Evolutionary conservation across 306 rosid species (phyloP).

Genomic region (Rosa persica): DNA sequence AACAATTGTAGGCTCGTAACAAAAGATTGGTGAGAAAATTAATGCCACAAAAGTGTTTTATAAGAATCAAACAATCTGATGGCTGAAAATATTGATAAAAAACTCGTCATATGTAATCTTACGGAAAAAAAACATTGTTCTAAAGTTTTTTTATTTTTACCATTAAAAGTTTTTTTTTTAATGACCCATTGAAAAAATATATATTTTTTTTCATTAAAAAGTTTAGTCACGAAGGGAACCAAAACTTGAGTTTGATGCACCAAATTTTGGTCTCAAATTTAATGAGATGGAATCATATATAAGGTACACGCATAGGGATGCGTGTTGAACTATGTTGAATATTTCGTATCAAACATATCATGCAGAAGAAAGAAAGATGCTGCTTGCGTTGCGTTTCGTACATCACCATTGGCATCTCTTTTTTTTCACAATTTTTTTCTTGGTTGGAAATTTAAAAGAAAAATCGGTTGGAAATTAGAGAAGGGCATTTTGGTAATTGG

Average conservation of each 20-base stretch:
- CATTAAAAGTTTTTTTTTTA: too few species aligned
- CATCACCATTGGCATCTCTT: neutral
- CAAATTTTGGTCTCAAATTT: neutral
- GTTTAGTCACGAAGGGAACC: neutral
- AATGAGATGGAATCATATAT: neutral
- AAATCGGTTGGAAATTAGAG: neutral
- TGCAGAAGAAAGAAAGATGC: constrained; percentile 2
- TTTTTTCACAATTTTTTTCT: neutral
- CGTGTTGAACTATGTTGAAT: constrained; percentile 21
- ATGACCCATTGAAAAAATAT: too few species aligned
- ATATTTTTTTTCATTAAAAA: neutral
- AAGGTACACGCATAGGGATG: constrained; percentile 34
- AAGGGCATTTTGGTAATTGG: constrained; percentile 20
- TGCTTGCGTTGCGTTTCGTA: neutral
- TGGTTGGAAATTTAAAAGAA: neutral
- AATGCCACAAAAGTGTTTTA: too few species aligned
- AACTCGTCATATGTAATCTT: too few species aligned
- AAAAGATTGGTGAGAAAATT: too few species aligned
- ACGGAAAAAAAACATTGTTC: too few species aligned
- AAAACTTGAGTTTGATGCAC: neutral
- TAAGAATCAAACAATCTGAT: too few species aligned
- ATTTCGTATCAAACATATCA: constrained; percentile 6
- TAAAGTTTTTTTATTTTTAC: too few species aligned
- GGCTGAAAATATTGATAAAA: too few species aligned
- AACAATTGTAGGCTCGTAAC: too few species aligned